Percentiles rank a stretch among this genome's conserved stretches.
Evolutionary conservation across 768 basidiomycete genomes (phyloP).

Genomic region (Podaxis sp.): DNA sequence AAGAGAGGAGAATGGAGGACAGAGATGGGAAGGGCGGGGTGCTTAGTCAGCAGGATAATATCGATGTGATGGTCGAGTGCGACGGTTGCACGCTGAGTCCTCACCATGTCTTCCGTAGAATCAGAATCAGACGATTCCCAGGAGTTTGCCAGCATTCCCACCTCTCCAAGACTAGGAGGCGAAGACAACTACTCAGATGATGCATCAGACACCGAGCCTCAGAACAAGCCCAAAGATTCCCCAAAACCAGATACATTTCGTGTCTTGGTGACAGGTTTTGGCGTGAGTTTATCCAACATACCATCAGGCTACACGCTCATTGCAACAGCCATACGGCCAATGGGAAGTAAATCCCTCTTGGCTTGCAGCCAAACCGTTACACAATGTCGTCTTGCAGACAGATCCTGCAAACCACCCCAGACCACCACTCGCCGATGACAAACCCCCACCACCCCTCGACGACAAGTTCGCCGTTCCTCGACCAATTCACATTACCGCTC

Average conservation of each 20-base stretch:
- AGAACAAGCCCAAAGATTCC: not conserved
- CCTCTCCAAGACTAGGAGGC: not conserved
- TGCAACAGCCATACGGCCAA: slow-evolving; percentile 53
- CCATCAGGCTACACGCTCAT: slow-evolving; percentile 15
- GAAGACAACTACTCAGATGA: not conserved
- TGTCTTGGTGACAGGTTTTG: slow-evolving; percentile 38
- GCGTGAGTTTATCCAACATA: slow-evolving; percentile 26
- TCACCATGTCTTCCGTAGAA: slow-evolving; percentile 8
- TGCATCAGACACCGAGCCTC: not conserved
- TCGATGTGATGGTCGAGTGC: not conserved
- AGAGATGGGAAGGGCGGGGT: slow-evolving; percentile 18
- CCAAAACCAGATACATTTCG: slow-evolving; percentile 23
- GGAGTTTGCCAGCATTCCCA: slow-evolving; percentile 8
- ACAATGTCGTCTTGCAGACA: slow-evolving; percentile 50
- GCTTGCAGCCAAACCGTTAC: slow-evolving; percentile 64
- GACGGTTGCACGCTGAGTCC: not conserved
- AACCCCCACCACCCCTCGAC: slow-evolving; percentile 10
- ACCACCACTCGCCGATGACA: slow-evolving; percentile 7
- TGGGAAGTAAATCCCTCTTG: slow-evolving; percentile 68
- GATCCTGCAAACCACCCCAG: slow-evolving; percentile 29
- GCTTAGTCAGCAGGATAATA: slow-evolving; percentile 10
- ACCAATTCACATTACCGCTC: slow-evolving; percentile 58
- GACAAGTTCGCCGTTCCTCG: slow-evolving; percentile 28
- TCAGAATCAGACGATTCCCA: slow-evolving; percentile 14
- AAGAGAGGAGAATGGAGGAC: slow-evolving; percentile 23